A percentile compares a stretch with the other conserved stretches of the same genome.
Conservation (phyloP, 495 filamentous ascomycete species). For the Cudoniella acicularis region DNA sequence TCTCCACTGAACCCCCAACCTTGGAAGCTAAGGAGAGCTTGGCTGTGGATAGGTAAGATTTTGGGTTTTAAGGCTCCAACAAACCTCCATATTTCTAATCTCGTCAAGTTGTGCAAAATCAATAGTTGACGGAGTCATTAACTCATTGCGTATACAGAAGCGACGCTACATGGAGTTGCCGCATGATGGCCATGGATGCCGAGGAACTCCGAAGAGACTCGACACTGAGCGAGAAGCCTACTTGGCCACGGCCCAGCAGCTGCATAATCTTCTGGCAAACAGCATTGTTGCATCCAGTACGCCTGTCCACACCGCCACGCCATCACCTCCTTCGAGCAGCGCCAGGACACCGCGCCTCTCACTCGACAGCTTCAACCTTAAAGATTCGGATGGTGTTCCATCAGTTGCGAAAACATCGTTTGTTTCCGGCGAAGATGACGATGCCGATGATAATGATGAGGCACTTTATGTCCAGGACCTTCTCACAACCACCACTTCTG, state of each 20-base stretch:
- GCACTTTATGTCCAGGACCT: slow-evolving; percentile 27
- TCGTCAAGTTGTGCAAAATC: too few relatives aligned
- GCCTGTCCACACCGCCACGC: slow-evolving; percentile 6
- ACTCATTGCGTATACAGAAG: too few relatives aligned
- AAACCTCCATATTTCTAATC: too few relatives aligned
- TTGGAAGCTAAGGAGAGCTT: too few relatives aligned
- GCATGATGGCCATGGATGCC: slow-evolving; percentile 2
- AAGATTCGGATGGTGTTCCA: not conserved
- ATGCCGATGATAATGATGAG: slow-evolving; percentile 31
- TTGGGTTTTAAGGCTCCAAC: too few relatives aligned
- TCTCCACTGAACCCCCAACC: too few relatives aligned
- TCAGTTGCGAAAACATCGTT: slow-evolving; percentile 15
- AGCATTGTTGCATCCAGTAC: not conserved
- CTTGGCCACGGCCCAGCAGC: slow-evolving; percentile 29
- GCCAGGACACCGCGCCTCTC: not conserved
- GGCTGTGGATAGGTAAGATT: too few relatives aligned
- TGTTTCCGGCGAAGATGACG: slow-evolving; percentile 25
- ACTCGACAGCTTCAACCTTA: not conserved
- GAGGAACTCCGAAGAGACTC: slow-evolving; percentile 35
- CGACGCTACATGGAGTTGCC: too few relatives aligned
- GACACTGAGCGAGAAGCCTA: slow-evolving; percentile 35
- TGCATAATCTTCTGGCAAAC: slow-evolving; percentile 29
- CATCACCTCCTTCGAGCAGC: not conserved
- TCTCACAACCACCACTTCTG: slow-evolving; percentile 24
- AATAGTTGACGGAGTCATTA: too few relatives aligned